Conservation (phyloP, 179 eudicot species). For the Drosera spatulata region DNA sequence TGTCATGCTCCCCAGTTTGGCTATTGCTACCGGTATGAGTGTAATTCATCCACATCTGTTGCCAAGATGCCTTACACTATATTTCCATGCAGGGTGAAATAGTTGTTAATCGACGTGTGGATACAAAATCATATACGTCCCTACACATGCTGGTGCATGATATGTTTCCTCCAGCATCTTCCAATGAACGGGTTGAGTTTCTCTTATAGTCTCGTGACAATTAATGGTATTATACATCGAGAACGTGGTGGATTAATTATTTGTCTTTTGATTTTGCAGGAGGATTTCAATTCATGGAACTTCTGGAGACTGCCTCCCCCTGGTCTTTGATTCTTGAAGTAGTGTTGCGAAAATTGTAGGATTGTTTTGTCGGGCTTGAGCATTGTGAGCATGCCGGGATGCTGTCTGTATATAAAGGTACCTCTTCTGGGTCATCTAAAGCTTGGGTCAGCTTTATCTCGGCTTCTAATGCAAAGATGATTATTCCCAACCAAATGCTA, state of each 20-base stretch:
- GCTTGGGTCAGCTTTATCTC: too few relatives aligned
- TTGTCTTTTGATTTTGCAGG: conserved; percentile 28
- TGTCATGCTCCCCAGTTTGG: background rate
- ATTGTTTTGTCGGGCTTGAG: too few relatives aligned
- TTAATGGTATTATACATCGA: background rate
- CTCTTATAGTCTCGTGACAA: background rate
- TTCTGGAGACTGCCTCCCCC: conserved; percentile 83
- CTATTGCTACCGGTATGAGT: background rate
- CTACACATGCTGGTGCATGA: conserved; percentile 76
- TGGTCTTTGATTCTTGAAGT: conserved; percentile 15
- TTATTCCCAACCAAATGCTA: too few relatives aligned
- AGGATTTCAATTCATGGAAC: conserved; percentile 87
- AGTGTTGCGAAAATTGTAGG: too few relatives aligned
- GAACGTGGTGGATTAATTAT: background rate
- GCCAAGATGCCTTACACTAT: background rate
- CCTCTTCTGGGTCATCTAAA: too few relatives aligned
- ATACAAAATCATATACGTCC: conserved; percentile 75
- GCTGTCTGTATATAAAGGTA: too few relatives aligned
- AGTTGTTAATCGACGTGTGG: conserved; percentile 56
- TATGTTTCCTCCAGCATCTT: conserved; percentile 67
- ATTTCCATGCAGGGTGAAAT: conserved; percentile 63
- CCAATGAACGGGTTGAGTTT: conserved; percentile 51
- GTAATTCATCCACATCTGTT: background rate
- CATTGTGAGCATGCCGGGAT: too few relatives aligned
- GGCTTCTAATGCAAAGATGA: too few relatives aligned